A percentile compares a stretch with the other conserved stretches of the same genome.
Evolutionary conservation across 371 early-diverging fungal genomes (phyloP).

Genomic region (Ecytonucleospora hepatopenaei): DNA sequence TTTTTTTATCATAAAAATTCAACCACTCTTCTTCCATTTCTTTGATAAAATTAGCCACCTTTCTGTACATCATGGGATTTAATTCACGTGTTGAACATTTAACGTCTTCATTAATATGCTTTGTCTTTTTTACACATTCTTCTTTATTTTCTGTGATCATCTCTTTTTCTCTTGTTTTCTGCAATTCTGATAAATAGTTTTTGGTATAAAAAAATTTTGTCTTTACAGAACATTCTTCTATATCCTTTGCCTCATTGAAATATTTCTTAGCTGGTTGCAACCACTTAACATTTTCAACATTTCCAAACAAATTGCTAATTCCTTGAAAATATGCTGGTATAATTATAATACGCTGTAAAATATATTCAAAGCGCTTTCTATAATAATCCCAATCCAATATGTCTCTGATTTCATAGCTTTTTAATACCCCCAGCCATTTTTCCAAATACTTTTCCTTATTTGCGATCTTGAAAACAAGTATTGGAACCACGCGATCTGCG

Average conservation of each 20-base stretch:
- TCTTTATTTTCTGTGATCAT: background rate
- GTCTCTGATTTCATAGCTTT: conserved; percentile 67
- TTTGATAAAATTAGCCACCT: background rate
- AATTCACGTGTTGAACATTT: too few species aligned
- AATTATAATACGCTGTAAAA: conserved; percentile 87
- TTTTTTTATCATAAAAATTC: background rate
- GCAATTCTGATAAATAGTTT: background rate
- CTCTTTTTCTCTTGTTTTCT: background rate
- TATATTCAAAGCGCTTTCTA: conserved; percentile 77
- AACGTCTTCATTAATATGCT: background rate
- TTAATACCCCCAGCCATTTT: conserved; percentile 67
- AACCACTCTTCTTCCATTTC: conserved; percentile 2
- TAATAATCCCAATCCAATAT: conserved; percentile 98
- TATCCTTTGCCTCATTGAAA: conserved; percentile 12
- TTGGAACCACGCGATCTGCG: conserved; percentile 84
- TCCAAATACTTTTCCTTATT: conserved; percentile 69
- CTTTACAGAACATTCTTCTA: conserved; percentile 13
- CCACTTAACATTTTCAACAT: conserved; percentile 82
- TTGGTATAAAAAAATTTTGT: background rate
- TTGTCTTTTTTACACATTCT: conserved; percentile 7
- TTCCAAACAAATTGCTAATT: conserved; percentile 75
- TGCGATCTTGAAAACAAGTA: conserved; percentile 79
- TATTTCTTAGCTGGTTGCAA: background rate
- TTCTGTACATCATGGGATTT: background rate
- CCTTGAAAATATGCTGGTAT: conserved; percentile 95